These are phyloP conservation scores for Astrothelium macrocarpum DNA, from an alignment of 495 filamentous ascomycete genomes.

Conservation along the genomic window DNA sequence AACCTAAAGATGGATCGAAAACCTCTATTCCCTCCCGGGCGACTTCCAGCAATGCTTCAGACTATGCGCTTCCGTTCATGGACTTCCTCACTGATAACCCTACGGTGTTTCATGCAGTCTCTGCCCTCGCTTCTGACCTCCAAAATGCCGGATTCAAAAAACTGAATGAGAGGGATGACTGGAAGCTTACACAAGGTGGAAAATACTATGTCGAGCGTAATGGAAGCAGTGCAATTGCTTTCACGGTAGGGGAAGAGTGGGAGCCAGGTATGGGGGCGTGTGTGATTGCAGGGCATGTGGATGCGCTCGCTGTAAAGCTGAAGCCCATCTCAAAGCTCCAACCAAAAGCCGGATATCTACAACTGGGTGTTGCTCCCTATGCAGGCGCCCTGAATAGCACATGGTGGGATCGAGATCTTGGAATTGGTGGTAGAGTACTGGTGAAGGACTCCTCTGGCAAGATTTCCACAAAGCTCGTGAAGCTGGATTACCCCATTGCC, in stretches of 20 bases:
- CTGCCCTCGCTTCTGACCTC: constrained; percentile 62
- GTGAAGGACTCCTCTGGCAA: constrained; percentile 70
- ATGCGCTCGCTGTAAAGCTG: constrained; percentile 75
- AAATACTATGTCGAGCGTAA: constrained; percentile 88
- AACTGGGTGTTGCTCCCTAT: constrained; percentile 87
- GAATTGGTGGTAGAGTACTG: constrained; percentile 79
- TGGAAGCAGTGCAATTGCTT: constrained; percentile 77
- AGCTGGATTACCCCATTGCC: constrained; percentile 89
- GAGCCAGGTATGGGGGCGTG: constrained; percentile 74
- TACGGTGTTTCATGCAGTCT: constrained; percentile 83
- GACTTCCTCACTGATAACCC: constrained; percentile 84
- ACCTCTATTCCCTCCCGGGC: not conserved
- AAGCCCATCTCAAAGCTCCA: constrained; percentile 83
- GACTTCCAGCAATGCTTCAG: not conserved
- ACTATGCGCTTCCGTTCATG: constrained; percentile 73
- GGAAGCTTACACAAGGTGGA: constrained; percentile 71
- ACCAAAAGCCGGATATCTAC: constrained; percentile 71
- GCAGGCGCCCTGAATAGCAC: constrained; percentile 75
- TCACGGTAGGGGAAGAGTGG: constrained; percentile 72
- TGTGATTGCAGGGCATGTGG: constrained; percentile 80
- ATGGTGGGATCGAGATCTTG: constrained; percentile 93
- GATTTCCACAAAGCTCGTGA: constrained; percentile 72
- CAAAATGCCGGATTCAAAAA: constrained; percentile 60
- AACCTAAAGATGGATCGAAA: not conserved
- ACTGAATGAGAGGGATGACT: constrained; percentile 69